Evolutionary conservation across 2,329 filamentous ascomycete genomes (phyloP).

Genomic region (Penicillium aurantiogriseum): DNA sequence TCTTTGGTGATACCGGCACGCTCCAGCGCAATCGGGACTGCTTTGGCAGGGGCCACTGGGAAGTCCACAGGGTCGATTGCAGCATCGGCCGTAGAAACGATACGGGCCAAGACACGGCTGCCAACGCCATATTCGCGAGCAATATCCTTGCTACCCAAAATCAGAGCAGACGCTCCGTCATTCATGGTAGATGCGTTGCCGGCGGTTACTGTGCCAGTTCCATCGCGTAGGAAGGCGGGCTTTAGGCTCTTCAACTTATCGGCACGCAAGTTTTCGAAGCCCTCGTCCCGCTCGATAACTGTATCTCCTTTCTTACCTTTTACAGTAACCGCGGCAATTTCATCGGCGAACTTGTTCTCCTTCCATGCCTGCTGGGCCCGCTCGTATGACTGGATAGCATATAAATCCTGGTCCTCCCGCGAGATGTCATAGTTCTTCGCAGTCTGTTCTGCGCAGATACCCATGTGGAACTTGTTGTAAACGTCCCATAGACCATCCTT

Average conservation of each 20-base stretch:
- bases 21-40: slow-evolving; percentile 84
- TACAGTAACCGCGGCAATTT: slow-evolving; percentile 85
- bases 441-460: slow-evolving; percentile 91
- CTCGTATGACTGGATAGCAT: slow-evolving; percentile 84
- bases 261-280: slow-evolving; percentile 79
- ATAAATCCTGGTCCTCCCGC: slow-evolving; percentile 84
- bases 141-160: slow-evolving; percentile 76
- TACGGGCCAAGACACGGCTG: slow-evolving; percentile 81
- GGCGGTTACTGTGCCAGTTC: slow-evolving; percentile 86
- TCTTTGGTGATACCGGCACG: slow-evolving; percentile 87
- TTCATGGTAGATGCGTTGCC: slow-evolving; percentile 94
- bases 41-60: slow-evolving; percentile 86
- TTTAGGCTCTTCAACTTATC: slow-evolving; percentile 85
- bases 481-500: slow-evolving; percentile 96
- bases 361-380: slow-evolving; percentile 89
- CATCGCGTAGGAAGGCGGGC: slow-evolving; percentile 84
- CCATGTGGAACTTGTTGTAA: slow-evolving; percentile 97
- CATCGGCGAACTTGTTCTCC: slow-evolving; percentile 76
- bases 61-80: slow-evolving; percentile 91
- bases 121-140: slow-evolving; percentile 74
- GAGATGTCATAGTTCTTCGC: slow-evolving; percentile 82
- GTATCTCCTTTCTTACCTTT: slow-evolving; percentile 79
- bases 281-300: slow-evolving; percentile 79
- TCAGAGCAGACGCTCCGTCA: slow-evolving; percentile 87
- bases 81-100: slow-evolving; percentile 83